Evolutionary conservation across 768 basidiomycete genomes (phyloP), one percentile per base, ranked within the genome.

Genomic region (Russula olivacea): DNA sequence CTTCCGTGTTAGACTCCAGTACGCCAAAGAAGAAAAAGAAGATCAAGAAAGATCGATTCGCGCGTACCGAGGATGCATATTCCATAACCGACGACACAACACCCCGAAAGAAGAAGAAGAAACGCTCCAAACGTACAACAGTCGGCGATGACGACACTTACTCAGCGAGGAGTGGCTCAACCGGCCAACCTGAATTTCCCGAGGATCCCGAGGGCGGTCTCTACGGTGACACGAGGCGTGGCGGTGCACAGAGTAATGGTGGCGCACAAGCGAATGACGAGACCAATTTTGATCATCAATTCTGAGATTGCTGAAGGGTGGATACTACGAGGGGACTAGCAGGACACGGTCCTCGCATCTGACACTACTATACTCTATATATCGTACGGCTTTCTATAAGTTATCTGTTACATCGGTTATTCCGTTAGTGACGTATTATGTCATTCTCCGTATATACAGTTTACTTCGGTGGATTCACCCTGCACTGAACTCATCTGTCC

Each of bases 251-350:
- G 11, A 92, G 89, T 79, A 97, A 97, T 78, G 98, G 98, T 77
- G 94, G 96, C 73, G 95, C 96, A 67, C 96, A 95, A 83, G 95
- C 96, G 57, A 97, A 97, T 76, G 95, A 97, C 72, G 91, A 92
- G 9, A 94, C 93, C 63, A 97, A 98, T 79, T 98, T 99, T 74
- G 96, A 97, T 48, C 63, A 64, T 49, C 58, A 60, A 47, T 64
- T 64, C 54, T 64, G 49, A 60, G 23, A 50, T 41, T 45, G 23
- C 15, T 45, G 19, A n/a, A 41, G 51, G 7, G 30, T 3, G 14
- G 43, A 45, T 40, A 23, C 11, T 40, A 23, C 19, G 30, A 11
- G 40, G 54, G 12, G 47, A 4, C 47, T 23, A 21, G 38, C 34
- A 53, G 34, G 34, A 36, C n/a, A n/a, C n/a, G 11, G 12, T 15